Evolutionary conservation across 2,329 filamentous ascomycete species (phyloP), one percentile per base, ranked within the genome.

Genomic region (Beauveria caledonica): DNA sequence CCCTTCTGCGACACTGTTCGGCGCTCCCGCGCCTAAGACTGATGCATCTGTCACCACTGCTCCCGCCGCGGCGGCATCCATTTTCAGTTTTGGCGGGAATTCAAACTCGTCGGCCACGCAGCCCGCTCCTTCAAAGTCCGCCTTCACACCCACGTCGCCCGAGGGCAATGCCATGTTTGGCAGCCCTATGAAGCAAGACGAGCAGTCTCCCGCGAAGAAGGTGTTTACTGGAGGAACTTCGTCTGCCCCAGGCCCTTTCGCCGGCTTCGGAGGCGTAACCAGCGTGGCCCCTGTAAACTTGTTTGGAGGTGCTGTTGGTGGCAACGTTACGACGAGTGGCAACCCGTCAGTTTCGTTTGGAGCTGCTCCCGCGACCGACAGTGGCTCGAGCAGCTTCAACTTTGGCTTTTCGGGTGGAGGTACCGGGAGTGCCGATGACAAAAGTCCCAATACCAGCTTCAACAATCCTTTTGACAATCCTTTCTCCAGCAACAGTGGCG

Each of bases 401-500:
- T 73, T 75, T 63, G 72, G 68, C 62, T 75, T 76, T 58, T 68
- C 66, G 27, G 67, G 65, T 23, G 67, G 63, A 46, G 45, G 25
- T 15, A 17, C 42, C 1, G 25, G 25, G 2, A 23, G 29, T 33
- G 29, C 44, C 27, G 44, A 33, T 17, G 66, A 65, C 48, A 68
- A 57, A 40, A 70, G 68, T 53, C 63, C 70, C 5, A 65, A 67
- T 15, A 64, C 66, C 7, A 66, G 67, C 3, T 73, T 77, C 65
- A 74, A 68, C 65, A 78, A 78, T 62, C 76, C 76, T 1, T 78
- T 77, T 65, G 74, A 68, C 65, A 78, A 78, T 62, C 76, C 76
- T 1, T 78, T 78, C 60, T 63, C 72, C 17, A 68, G 71, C 42
- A 62, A 63, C 45, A 51, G 65, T 21, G 45, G 67, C 27, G 67